Conservation (phyloP, 176 grass and related monocot species). For the Paspalum vaginatum region DNA sequence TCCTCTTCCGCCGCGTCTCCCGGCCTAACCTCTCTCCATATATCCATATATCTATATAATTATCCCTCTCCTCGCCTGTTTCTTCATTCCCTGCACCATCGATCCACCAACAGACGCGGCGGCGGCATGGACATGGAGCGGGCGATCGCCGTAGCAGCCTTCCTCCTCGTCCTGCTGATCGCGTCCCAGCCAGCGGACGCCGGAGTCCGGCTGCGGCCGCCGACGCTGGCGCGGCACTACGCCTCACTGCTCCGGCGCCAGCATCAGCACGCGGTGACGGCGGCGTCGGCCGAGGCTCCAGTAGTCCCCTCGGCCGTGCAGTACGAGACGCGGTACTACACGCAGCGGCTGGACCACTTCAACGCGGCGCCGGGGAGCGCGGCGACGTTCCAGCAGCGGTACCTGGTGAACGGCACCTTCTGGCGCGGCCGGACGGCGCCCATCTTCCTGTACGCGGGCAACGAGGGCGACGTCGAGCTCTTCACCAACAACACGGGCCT, state of each 20-base stretch:
- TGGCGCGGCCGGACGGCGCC: slow-evolving; percentile 53
- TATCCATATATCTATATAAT: too few relatives aligned
- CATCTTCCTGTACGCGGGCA: slow-evolving; percentile 60
- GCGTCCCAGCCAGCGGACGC: too few relatives aligned
- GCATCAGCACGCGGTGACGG: not conserved
- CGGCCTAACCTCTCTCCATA: too few relatives aligned
- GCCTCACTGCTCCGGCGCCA: not conserved
- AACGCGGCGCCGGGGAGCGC: slow-evolving; percentile 47
- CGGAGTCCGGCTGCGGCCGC: too few relatives aligned
- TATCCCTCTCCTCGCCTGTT: too few relatives aligned
- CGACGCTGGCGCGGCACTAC: not conserved
- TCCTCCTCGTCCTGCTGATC: not conserved
- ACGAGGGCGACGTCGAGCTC: slow-evolving; percentile 51
- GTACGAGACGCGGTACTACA: slow-evolving; percentile 58
- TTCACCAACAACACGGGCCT: slow-evolving; percentile 57
- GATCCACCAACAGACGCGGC: not conserved
- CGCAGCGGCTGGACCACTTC: slow-evolving; percentile 72
- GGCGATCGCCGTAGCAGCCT: not conserved
- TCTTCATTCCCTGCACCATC: too few relatives aligned
- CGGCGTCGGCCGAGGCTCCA: too few relatives aligned
- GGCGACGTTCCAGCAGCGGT: slow-evolving; percentile 59
- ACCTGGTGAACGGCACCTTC: slow-evolving; percentile 57
- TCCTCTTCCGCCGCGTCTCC: too few relatives aligned
- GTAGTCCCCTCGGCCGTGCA: slow-evolving; percentile 10
- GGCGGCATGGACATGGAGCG: not conserved